These are phyloP conservation scores for Populus hybrid DNA, from an alignment of 441 rosid species.

Conservation along the genomic window DNA sequence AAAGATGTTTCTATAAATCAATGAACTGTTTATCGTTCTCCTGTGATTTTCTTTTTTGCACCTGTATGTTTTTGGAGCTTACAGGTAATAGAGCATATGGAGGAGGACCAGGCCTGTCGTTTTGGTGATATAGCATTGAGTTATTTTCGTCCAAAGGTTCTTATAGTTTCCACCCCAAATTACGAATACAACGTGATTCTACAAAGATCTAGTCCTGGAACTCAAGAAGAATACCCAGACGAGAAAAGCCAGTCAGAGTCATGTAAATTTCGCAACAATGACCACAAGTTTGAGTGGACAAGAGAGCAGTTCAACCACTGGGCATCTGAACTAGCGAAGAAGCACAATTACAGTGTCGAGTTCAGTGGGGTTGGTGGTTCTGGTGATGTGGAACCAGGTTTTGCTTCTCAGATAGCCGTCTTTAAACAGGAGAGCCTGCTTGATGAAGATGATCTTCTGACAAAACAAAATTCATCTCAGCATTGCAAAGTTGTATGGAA, in stretches of 20 bases:
- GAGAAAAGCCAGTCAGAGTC: conserved; percentile 47
- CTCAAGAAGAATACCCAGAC: conserved; percentile 48
- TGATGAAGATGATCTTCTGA: conserved; percentile 21
- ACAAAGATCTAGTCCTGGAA: conserved; percentile 43
- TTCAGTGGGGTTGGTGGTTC: conserved; percentile 92
- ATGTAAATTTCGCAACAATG: conserved; percentile 82
- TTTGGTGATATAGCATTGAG: conserved; percentile 71
- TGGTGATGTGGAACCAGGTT: conserved; percentile 71
- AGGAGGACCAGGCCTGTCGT: conserved; percentile 71
- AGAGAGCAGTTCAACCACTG: conserved; percentile 74
- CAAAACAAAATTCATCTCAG: conserved; percentile 14
- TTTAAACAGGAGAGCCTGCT: conserved; percentile 35
- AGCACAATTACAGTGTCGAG: conserved; percentile 65
- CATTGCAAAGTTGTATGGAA: conserved; percentile 63
- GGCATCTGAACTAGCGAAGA: conserved; percentile 64
- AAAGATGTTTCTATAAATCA: neutral
- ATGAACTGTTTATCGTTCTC: neutral
- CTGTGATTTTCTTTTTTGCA: neutral
- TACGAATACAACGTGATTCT: conserved; percentile 87
- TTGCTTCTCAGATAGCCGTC: conserved; percentile 90
- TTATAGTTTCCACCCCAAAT: conserved; percentile 92
- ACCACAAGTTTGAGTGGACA: conserved; percentile 99
- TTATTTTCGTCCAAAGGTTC: conserved; percentile 59
- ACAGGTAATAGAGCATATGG: conserved; percentile 97
- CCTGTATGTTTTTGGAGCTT: conserved; percentile 10